Evolutionary conservation across 495 filamentous ascomycete genomes (phyloP), one percentile per base, ranked within the genome.

Genomic region (Xylaria castorea): DNA sequence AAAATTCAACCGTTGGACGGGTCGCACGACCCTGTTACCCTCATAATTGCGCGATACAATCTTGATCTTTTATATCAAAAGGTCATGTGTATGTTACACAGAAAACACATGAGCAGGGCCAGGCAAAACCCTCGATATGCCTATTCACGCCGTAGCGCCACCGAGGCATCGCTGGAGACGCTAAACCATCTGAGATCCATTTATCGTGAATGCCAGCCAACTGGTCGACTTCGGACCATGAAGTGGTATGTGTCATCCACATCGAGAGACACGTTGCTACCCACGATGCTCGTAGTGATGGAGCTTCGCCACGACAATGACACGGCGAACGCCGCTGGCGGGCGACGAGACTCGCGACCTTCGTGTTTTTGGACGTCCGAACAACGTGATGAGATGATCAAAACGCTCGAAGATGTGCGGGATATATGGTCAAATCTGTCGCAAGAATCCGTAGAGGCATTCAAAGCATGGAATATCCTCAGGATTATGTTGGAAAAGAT

Each of bases 211-310:
- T 91, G 89, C 3, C 88, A 92, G 76, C 89, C 91, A 2, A 90
- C 89, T 42, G 93, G 93, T 6, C 87, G 92, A 20, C 81, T 95
- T 51, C 88, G 91, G 68, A 86, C 86, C 27, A 91, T 93, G 80
- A 89, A 90, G 75, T 94, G 88, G 86, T 92, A 91, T 79, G 89
- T 95, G 64, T 93, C 89, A 22, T 85, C 86, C 3, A 87, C 97
- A 5, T 93, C 93, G 22, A 92, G 90, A 61, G 95, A 98, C 75
- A 97, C 95, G 75, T 82, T 97, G 18, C 90, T 97, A 22, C 94
- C 93, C 1, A 92, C 93, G 3, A 97, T 97, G 93, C 90, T 97
- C 69, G 87, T 98, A 25, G 91, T 91, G 74, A 84, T 97, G 40
- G 94, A 97, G 73, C 84, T 97, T 44, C 85, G 88, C 71, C 85